Evolutionary conservation across 495 filamentous ascomycete genomes (phyloP), one percentile per base, ranked within the genome.

Genomic region (Choiromyces venosus): DNA sequence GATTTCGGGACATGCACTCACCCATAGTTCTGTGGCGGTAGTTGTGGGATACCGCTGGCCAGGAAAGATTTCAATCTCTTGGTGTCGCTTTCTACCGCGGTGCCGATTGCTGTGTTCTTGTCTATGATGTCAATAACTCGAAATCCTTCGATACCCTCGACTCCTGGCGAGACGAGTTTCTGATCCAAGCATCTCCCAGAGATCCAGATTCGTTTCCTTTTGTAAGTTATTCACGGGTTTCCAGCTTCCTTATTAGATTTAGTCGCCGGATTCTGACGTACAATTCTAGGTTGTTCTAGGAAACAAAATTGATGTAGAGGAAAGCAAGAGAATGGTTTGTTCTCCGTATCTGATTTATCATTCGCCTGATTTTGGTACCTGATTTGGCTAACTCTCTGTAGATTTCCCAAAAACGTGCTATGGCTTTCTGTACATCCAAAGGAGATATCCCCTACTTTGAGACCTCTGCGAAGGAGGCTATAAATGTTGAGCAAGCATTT

Each of bases 121-220:
- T 98, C 37, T 99, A 94, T 84, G 95, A 99, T 82, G 95, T 99
- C 81, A 99, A 98, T 84, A 98, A 97, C 83, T 91, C 93, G 56
- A 98, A 98, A 88, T 96, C 92, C 83, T 99, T 99, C 82, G 95
- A 99, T 83, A 94, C 94, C 16, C 87, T 99, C 42, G 96, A 99
- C 81, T 96, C 92, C 84, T 99, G 95, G 95, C 87, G 95, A 79
- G 95, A 99, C 82, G 95, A 99, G 82, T 99, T 99, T 83, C 83
- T 99, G 77, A 97, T 99, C 77, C 95, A 99, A 83, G 95, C 95
- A 5, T 96, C 92, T 75, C 95, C 96, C 16, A 88, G 94, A 82
- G 96, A 98, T 81, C 95, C 95, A 5, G 95, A 98, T 84, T 96
- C 89, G 83, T 99, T 99, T 82, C 95, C 95, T 65, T 99, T 99